A percentile compares a stretch with the other conserved stretches of the same genome.
Conservation (phyloP, 2,329 filamentous ascomycete genomes). For the Clonostachys rosea region DNA sequence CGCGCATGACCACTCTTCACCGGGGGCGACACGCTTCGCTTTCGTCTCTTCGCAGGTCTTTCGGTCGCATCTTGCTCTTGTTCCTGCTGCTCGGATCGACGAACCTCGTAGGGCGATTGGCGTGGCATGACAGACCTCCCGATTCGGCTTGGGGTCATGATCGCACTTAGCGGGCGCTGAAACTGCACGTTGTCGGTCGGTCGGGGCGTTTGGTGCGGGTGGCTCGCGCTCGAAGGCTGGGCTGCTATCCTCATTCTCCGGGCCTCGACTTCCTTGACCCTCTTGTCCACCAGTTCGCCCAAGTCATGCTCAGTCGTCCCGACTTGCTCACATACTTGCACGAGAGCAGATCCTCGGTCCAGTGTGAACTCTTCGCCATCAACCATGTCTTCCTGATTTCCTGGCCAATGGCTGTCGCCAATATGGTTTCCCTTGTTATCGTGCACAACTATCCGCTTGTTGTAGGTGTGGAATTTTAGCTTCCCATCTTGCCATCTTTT, state of each 20-base stretch:
- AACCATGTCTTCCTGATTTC: constrained; percentile 57
- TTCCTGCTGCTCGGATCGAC: constrained; percentile 7
- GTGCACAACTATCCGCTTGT: constrained; percentile 86
- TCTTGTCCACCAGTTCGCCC: constrained; percentile 68
- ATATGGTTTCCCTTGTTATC: constrained; percentile 77
- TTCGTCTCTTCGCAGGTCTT: constrained; percentile 16
- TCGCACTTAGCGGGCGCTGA: constrained; percentile 36
- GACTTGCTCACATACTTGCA: constrained; percentile 76
- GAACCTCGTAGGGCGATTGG: constrained; percentile 25
- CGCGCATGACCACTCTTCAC: constrained; percentile 24
- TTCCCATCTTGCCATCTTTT: constrained; percentile 94
- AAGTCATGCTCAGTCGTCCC: constrained; percentile 74
- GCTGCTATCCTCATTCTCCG: constrained; percentile 37
- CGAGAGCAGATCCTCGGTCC: constrained; percentile 69
- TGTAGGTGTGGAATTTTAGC: constrained; percentile 85
- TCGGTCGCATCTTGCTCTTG: constrained; percentile 5
- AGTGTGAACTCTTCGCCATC: constrained; percentile 81
- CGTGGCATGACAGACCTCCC: constrained; percentile 23
- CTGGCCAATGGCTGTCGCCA: constrained; percentile 78
- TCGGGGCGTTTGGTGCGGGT: constrained; percentile 2
- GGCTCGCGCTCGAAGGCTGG: constrained; percentile 14
- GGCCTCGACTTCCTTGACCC: constrained; percentile 50
- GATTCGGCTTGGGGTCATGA: constrained; percentile 20
- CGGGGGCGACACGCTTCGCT: constrained; percentile 18
- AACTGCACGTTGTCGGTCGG: constrained; percentile 10